phyloP scores from a whole-genome alignment of 306 rosid species.

The Pachyrhizus erosus region DNA sequence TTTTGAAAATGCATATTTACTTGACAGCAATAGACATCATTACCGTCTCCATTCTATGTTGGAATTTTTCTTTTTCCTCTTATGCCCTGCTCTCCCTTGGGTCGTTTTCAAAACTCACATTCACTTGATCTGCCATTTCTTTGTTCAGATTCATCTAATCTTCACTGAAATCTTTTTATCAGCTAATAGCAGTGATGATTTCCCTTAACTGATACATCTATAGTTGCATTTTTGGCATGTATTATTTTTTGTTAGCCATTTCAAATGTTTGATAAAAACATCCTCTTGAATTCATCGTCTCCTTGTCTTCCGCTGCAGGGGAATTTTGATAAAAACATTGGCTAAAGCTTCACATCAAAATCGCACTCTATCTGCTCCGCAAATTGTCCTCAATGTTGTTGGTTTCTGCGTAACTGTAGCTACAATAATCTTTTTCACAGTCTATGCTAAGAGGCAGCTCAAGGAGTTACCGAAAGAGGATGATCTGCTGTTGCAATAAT shows the following conservation, averaged over 20 bases:
- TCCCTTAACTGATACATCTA: background rate
- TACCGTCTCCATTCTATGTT: background rate
- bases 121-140: slow-evolving; percentile 8
- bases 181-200: background rate
- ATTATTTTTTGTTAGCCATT: background rate
- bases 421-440: slow-evolving; percentile 71
- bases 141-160: slow-evolving; percentile 8
- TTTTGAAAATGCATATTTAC: slow-evolving; percentile 2
- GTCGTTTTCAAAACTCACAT: background rate
- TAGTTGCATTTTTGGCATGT: background rate
- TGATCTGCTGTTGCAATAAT: slow-evolving; percentile 59
- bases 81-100: background rate
- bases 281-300: slow-evolving; percentile 11
- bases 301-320: slow-evolving; percentile 58
- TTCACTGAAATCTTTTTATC: background rate
- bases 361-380: slow-evolving; percentile 60
- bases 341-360: slow-evolving; percentile 69
- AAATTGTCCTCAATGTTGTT: slow-evolving; percentile 61
- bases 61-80: background rate
- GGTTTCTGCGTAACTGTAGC: slow-evolving; percentile 65
- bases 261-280: background rate
- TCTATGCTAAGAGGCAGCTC: slow-evolving; percentile 67
- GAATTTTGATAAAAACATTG: slow-evolving; percentile 75
- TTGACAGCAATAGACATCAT: background rate
- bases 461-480: slow-evolving; percentile 59